Evolutionary conservation across 495 filamentous ascomycete species (phyloP).

Genomic region (Aspergillus leporis): DNA sequence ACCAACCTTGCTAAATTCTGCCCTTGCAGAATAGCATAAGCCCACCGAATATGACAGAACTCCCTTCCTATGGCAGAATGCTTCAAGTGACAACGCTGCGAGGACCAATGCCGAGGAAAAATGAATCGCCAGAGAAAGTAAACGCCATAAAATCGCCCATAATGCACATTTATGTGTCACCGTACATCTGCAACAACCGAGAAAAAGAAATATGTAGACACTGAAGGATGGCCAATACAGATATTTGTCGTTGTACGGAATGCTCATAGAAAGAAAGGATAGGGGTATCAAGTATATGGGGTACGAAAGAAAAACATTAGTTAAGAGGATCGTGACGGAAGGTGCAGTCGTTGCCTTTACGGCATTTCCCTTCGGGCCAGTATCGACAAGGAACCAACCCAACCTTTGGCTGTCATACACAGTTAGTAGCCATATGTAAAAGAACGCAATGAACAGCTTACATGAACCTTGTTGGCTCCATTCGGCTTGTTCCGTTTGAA

Average conservation of each 20-base stretch:
- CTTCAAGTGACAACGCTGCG: conserved; percentile 10
- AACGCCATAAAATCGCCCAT: conserved; percentile 11
- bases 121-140: background rate
- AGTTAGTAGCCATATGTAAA: conserved; percentile 18
- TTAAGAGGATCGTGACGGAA: conserved; percentile 62
- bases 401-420: conserved; percentile 34
- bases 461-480: conserved; percentile 37
- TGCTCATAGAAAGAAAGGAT: background rate
- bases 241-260: conserved; percentile 9
- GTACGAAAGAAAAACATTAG: conserved; percentile 19
- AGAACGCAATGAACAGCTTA: conserved; percentile 17
- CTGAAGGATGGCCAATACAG: background rate
- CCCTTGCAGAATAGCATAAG: conserved; percentile 8
- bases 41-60: conserved; percentile 7
- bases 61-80: conserved; percentile 11
- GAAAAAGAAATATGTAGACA: background rate
- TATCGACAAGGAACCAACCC: conserved; percentile 67
- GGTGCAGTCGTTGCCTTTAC: conserved; percentile 82
- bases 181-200: conserved; percentile 1
- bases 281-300: conserved; percentile 5
- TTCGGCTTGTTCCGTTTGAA: conserved; percentile 38
- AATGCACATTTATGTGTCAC: conserved; percentile 7
- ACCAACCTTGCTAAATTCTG: conserved; percentile 5
- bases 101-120: conserved; percentile 4
- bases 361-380: conserved; percentile 75